Percentiles rank a stretch among this genome's conserved stretches.
phyloP scores from a whole-genome alignment of 441 rosid genomes.

The Eutrema salsugineum region DNA sequence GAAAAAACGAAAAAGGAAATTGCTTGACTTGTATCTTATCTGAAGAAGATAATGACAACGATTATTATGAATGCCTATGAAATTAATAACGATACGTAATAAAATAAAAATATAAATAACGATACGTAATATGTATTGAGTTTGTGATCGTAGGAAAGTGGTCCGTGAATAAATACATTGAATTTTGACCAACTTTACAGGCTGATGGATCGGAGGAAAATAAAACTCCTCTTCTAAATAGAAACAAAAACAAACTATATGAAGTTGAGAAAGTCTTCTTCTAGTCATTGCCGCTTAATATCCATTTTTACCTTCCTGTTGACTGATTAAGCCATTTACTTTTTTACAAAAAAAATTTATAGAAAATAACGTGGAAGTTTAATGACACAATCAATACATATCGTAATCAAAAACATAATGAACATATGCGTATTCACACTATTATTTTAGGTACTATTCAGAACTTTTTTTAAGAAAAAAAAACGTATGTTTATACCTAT shows the following conservation, averaged over 20 bases:
- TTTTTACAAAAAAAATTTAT: neutral
- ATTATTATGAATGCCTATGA: neutral
- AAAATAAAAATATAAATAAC: neutral
- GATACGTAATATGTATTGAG: neutral
- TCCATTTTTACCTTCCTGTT: neutral
- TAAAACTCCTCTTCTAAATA: neutral
- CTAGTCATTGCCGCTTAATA: neutral
- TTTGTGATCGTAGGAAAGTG: neutral
- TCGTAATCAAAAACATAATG: neutral
- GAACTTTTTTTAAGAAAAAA: too few species aligned
- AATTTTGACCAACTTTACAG: conserved; percentile 10
- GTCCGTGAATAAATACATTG: neutral
- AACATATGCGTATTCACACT: neutral
- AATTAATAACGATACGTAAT: neutral
- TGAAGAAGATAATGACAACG: conserved; percentile 12
- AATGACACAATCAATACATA: neutral
- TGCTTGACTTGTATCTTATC: conserved; percentile 12
- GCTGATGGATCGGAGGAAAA: conserved; percentile 5
- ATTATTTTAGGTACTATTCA: neutral
- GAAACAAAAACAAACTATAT: neutral
- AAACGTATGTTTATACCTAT: too few species aligned
- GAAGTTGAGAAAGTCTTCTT: conserved; percentile 6
- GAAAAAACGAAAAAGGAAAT: neutral
- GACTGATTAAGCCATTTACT: conserved; percentile 3
- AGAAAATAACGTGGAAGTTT: neutral